Percentiles rank a stretch among this genome's conserved stretches.
phyloP scores from a whole-genome alignment of 495 filamentous ascomycete genomes.

The Penicillium pancosmium region DNA sequence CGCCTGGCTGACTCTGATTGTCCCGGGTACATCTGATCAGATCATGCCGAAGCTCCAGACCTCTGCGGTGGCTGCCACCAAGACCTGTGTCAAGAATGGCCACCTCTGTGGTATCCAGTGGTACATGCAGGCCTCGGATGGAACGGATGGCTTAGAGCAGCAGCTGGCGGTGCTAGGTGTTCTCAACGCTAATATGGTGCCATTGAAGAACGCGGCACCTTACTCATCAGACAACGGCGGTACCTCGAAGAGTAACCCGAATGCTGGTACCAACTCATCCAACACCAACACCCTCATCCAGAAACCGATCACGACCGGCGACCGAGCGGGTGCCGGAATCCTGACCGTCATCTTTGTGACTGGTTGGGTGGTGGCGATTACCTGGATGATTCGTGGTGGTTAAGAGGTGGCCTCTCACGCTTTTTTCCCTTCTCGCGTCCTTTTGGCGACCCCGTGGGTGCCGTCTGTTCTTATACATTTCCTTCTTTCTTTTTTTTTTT shows the following conservation, averaged over 20 bases:
- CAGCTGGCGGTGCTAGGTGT: constrained; percentile 64
- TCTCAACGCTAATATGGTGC: constrained; percentile 55
- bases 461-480: constrained; percentile 20
- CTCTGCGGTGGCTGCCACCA: constrained; percentile 63
- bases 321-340: constrained; percentile 66
- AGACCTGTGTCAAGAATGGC: constrained; percentile 55
- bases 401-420: constrained; percentile 10
- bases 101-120: constrained; percentile 54
- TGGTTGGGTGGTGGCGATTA: constrained; percentile 51
- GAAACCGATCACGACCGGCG: constrained; percentile 53
- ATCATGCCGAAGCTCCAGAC: constrained; percentile 60
- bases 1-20: constrained; percentile 64
- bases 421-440: constrained; percentile 5
- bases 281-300: constrained; percentile 26
- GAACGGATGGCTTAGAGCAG: constrained; percentile 54
- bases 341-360: constrained; percentile 60
- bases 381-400: constrained; percentile 46
- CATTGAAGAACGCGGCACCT: constrained; percentile 48
- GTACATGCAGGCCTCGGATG: constrained; percentile 50
- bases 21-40: constrained; percentile 58
- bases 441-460: constrained; percentile 16
- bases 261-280: constrained; percentile 51
- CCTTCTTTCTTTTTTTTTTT: constrained; percentile 9
- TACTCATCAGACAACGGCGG: constrained; percentile 62
- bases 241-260: constrained; percentile 64